Evolutionary conservation across 148 eudicot species (phyloP).

Genomic region (Vaccinium darrowii): DNA sequence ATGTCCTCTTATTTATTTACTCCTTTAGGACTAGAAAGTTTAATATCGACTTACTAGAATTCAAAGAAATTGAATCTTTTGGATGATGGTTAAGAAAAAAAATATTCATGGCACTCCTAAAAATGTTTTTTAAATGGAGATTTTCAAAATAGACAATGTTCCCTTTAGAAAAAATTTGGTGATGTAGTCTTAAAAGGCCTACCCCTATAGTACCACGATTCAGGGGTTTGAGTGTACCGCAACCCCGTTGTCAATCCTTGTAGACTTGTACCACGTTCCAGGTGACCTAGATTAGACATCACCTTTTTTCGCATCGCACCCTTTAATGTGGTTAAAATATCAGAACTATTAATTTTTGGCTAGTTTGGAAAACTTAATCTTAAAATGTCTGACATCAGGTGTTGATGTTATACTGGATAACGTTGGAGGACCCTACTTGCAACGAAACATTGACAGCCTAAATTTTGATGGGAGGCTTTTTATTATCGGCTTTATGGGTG

Average conservation of each 20-base stretch:
- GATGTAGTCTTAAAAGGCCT: too few species aligned
- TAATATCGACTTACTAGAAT: neutral
- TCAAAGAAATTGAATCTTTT: neutral
- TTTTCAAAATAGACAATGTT: neutral
- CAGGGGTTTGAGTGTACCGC: neutral
- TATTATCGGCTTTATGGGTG: constrained; percentile 91
- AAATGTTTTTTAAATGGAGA: neutral
- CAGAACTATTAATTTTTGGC: constrained; percentile 2
- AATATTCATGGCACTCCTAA: neutral
- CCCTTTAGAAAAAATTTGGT: neutral
- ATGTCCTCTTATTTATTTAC: neutral
- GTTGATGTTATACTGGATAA: constrained; percentile 91
- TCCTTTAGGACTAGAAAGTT: neutral
- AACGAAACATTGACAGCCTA: constrained; percentile 77
- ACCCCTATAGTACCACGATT: neutral
- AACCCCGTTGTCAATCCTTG: neutral
- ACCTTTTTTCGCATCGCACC: neutral
- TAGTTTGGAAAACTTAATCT: neutral
- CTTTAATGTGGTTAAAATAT: neutral
- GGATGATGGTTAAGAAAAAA: neutral
- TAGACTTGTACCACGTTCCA: neutral
- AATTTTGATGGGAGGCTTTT: constrained; percentile 90
- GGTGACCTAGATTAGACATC: neutral
- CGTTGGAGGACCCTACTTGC: constrained; percentile 76
- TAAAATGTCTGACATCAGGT: constrained; percentile 37